Base-by-base conservation (phyloP, 768 basidiomycete genomes). In the Trametes gibbosa region DNA sequence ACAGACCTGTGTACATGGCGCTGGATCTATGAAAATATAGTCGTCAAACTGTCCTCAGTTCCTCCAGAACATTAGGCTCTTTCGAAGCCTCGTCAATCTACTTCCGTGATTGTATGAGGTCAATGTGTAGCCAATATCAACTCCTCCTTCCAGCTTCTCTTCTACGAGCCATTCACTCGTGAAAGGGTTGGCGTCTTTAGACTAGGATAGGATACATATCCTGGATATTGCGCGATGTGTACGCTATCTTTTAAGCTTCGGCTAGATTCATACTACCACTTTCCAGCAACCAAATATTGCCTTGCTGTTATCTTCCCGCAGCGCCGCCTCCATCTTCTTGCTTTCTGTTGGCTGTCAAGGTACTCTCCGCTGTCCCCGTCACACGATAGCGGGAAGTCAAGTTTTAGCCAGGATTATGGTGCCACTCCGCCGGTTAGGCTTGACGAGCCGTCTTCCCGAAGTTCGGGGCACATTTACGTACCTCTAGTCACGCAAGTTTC, bases 81-180 rank as follows among this genome's bases (percentile, higher is more conserved):
- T 69, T 83, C 82, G 82, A 83, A 83, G 82, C 82, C 78, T 80
- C 62, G 68, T 35, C 73, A 69, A 71, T 73, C 75, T 74, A 53
- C 37, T n/a, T 37, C 72, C 65, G 72, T 80, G 78, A 69, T 75
- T 57, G 73, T 68, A 72, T 67, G 75, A 78, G 84, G 84, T 85
- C 84, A 85, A 85, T 76, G 47, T 79, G 83, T 71, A 84, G 84
- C 84, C 84, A 75, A 85, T 50, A 85, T 64, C 24, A 61, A 77
- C 58, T 8, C 39, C 59, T 43, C 59, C 50, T 46, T 24, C 23
- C 50, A 51, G 37, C 46, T 50, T 47, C 45, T 45, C 59, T 52
- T 43, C 48, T 49, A 54, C 56, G 50, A 47, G 46, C 43, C 21
- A 37, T 45, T 8, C 19, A 43, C 50, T 37, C 55, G 50, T 42